Percentiles rank a stretch among this genome's conserved stretches.
Evolutionary conservation across 2,329 filamentous ascomycete species (phyloP).

Genomic region (Fusarium pseudocircinatum): DNA sequence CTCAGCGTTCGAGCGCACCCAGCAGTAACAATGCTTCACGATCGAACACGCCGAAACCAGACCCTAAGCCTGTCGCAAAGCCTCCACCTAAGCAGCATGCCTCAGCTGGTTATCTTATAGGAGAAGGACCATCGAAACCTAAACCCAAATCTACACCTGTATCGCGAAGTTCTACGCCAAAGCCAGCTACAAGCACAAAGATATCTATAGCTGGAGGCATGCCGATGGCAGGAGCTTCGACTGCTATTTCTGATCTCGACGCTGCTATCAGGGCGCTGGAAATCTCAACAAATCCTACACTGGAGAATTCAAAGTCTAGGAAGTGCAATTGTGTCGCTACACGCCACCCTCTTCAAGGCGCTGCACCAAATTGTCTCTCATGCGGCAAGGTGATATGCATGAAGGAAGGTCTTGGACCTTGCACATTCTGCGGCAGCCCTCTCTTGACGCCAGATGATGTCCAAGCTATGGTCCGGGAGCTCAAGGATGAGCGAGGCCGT

Average conservation of each 20-base stretch:
- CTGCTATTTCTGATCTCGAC: slow-evolving; percentile 75
- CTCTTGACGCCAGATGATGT: slow-evolving; percentile 79
- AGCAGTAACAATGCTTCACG: slow-evolving; percentile 50
- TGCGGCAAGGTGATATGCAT: slow-evolving; percentile 97
- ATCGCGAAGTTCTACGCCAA: slow-evolving; percentile 64
- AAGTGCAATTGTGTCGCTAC: slow-evolving; percentile 90
- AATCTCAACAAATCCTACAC: slow-evolving; percentile 86
- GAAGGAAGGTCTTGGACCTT: slow-evolving; percentile 92
- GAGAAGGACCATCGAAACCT: slow-evolving; percentile 70
- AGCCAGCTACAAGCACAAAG: slow-evolving; percentile 67
- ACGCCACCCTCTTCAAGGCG: slow-evolving; percentile 86
- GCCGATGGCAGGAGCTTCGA: slow-evolving; percentile 84
- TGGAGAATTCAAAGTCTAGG: slow-evolving; percentile 65
- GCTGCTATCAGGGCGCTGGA: slow-evolving; percentile 90
- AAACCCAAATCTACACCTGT: slow-evolving; percentile 64
- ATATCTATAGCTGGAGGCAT: slow-evolving; percentile 78
- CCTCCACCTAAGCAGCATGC: slow-evolving; percentile 64
- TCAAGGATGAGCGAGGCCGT: slow-evolving; percentile 85
- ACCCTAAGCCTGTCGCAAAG: slow-evolving; percentile 46
- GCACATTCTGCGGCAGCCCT: slow-evolving; percentile 85
- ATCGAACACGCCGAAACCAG: slow-evolving; percentile 49
- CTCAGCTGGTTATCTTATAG: slow-evolving; percentile 81
- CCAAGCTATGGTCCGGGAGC: slow-evolving; percentile 83
- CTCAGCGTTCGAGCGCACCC: slow-evolving; percentile 56
- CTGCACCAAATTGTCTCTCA: slow-evolving; percentile 89